Percentiles rank a stretch among this genome's conserved stretches.
phyloP scores from a whole-genome alignment of 176 grass and related monocot species.

The Lolium multiflorum region DNA sequence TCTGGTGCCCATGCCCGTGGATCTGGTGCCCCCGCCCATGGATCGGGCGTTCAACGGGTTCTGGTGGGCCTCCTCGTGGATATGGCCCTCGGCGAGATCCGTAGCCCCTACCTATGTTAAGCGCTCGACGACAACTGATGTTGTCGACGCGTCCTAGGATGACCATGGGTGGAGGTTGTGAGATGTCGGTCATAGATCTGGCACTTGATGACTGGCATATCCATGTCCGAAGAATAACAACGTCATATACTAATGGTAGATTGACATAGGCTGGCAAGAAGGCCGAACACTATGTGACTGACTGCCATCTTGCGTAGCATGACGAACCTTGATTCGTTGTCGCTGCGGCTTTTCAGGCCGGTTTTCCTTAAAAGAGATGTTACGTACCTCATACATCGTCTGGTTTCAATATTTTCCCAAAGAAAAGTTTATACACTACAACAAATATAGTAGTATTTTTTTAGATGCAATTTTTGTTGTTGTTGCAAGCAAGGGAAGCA shows the following conservation, averaged over 20 bases:
- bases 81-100: neutral
- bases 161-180: no score
- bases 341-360: neutral
- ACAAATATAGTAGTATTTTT: neutral
- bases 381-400: neutral
- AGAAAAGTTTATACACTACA: neutral
- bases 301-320: neutral
- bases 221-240: neutral
- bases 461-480: neutral
- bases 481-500: neutral
- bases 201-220: neutral
- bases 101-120: no score
- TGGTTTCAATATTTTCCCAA: neutral
- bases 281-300: neutral
- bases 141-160: neutral
- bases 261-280: neutral
- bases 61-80: neutral
- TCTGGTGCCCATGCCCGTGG: no score
- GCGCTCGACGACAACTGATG: neutral
- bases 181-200: neutral
- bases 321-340: neutral
- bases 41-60: no score
- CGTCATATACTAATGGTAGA: neutral
- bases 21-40: no score
- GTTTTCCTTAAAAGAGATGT: neutral